Evolutionary conservation across 805 yeast species (phyloP).

Genomic region (Ogataea siamensis): DNA sequence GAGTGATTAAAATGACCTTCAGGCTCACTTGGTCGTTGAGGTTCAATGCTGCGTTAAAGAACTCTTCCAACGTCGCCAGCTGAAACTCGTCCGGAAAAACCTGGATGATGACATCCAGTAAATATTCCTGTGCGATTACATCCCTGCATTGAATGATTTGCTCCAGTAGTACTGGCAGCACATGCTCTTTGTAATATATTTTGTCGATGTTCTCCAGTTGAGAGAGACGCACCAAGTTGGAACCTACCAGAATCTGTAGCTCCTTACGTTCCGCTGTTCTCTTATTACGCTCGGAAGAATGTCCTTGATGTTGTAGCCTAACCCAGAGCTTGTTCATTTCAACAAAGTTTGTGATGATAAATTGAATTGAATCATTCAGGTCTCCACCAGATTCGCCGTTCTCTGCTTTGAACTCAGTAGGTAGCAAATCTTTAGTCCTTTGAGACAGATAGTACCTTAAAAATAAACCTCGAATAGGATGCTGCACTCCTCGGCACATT

Average conservation of each 20-base stretch:
- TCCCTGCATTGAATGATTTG: slow-evolving; percentile 93
- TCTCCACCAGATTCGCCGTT: slow-evolving; percentile 32
- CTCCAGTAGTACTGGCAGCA: slow-evolving; percentile 79
- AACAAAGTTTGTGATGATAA: slow-evolving; percentile 80
- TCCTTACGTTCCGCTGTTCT: slow-evolving; percentile 81
- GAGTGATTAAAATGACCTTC: slow-evolving; percentile 60
- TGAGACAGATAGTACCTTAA: slow-evolving; percentile 86
- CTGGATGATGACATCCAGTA: slow-evolving; percentile 87
- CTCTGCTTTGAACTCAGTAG: slow-evolving; percentile 31
- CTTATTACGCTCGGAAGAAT: slow-evolving; percentile 72
- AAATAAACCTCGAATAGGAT: slow-evolving; percentile 89
- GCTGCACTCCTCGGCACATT: slow-evolving; percentile 96
- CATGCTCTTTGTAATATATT: slow-evolving; percentile 43
- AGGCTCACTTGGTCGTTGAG: slow-evolving; percentile 71
- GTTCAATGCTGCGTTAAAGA: slow-evolving; percentile 62
- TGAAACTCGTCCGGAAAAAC: slow-evolving; percentile 95
- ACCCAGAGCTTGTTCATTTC: slow-evolving; percentile 99
- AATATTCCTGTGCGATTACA: slow-evolving; percentile 85
- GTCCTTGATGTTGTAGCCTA: slow-evolving; percentile 93
- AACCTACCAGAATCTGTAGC: slow-evolving; percentile 87
- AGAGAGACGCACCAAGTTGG: slow-evolving; percentile 83
- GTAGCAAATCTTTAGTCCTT: slow-evolving; percentile 66
- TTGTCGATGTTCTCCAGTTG: slow-evolving; percentile 77
- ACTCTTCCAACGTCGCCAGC: slow-evolving; percentile 63
- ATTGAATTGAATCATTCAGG: slow-evolving; percentile 68